Conservation (phyloP, 805 yeast genomes). For the Candida gorgasii region DNA sequence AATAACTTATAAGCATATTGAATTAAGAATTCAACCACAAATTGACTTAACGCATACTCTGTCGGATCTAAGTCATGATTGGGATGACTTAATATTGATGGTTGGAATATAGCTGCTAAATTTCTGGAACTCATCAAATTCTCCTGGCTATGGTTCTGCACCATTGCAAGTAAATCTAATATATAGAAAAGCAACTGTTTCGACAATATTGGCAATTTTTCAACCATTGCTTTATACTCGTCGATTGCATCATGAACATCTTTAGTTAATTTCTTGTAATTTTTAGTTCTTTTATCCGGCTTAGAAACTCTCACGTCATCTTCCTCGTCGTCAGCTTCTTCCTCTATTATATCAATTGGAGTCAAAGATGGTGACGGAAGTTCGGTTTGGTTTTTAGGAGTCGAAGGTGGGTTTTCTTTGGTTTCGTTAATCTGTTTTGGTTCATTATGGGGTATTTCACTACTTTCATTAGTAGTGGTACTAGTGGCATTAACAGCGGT, state of each 20-base stretch:
- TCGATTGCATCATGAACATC: constrained; percentile 70
- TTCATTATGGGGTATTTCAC: background rate
- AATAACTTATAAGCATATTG: constrained; percentile 79
- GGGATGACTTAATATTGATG: constrained; percentile 92
- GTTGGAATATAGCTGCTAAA: constrained; percentile 94
- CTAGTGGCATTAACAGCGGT: background rate
- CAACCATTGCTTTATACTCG: constrained; percentile 69
- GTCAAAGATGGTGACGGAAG: constrained; percentile 9
- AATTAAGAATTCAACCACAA: constrained; percentile 85
- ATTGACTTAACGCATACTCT: constrained; percentile 84
- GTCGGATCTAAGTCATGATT: constrained; percentile 89
- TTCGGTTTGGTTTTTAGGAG: constrained; percentile 1
- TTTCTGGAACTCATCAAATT: constrained; percentile 93
- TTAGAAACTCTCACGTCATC: constrained; percentile 7
- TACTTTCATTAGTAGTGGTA: background rate
- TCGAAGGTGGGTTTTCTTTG: background rate
- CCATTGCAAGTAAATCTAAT: constrained; percentile 81
- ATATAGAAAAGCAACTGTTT: constrained; percentile 83
- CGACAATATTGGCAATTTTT: constrained; percentile 70
- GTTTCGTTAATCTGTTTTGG: background rate
- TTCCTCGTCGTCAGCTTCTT: constrained; percentile 11
- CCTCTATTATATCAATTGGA: constrained; percentile 5
- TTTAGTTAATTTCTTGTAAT: constrained; percentile 57
- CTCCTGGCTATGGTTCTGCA: constrained; percentile 71
- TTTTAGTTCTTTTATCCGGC: constrained; percentile 37